A percentile compares a stretch with the other conserved stretches of the same genome.
These are phyloP conservation scores for Camelina sativa DNA, from an alignment of 345 rosid genomes.

Conservation along the genomic window DNA sequence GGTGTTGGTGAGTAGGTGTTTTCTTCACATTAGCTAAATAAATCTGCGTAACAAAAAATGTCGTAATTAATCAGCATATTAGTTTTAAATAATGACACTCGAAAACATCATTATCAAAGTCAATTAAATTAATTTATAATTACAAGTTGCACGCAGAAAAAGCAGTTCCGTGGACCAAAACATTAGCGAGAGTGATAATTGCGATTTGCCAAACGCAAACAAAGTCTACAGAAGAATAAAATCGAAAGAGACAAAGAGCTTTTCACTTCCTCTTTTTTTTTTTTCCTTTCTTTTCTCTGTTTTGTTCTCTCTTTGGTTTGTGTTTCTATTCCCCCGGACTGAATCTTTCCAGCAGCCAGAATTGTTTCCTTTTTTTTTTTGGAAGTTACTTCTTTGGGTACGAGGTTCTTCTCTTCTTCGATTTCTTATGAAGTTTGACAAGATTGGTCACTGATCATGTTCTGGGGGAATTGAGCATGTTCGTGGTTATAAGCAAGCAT, in stretches of 20 bases:
- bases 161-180: constrained; percentile 35
- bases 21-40: too few species aligned
- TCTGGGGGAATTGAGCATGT: constrained; percentile 24
- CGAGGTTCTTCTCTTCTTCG: constrained; percentile 33
- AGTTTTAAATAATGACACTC: not conserved
- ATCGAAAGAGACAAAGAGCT: constrained; percentile 30
- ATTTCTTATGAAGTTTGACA: constrained; percentile 20
- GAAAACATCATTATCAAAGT: constrained; percentile 25
- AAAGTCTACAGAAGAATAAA: not conserved
- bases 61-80: not conserved
- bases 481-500: not conserved
- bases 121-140: not conserved
- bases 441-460: not conserved
- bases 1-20: too few species aligned
- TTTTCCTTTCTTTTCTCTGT: not conserved
- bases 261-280: constrained; percentile 19
- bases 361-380: not conserved
- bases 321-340: constrained; percentile 6
- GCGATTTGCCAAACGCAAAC: constrained; percentile 29
- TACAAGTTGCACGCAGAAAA: constrained; percentile 32
- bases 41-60: too few species aligned
- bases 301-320: constrained; percentile 21
- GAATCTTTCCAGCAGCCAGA: constrained; percentile 15
- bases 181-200: constrained; percentile 39
- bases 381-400: constrained; percentile 29